Evolutionary conservation across 2,329 filamentous ascomycete genomes (phyloP), one percentile per base, ranked within the genome.

Genomic region (Byssoonygena ceratinophila): DNA sequence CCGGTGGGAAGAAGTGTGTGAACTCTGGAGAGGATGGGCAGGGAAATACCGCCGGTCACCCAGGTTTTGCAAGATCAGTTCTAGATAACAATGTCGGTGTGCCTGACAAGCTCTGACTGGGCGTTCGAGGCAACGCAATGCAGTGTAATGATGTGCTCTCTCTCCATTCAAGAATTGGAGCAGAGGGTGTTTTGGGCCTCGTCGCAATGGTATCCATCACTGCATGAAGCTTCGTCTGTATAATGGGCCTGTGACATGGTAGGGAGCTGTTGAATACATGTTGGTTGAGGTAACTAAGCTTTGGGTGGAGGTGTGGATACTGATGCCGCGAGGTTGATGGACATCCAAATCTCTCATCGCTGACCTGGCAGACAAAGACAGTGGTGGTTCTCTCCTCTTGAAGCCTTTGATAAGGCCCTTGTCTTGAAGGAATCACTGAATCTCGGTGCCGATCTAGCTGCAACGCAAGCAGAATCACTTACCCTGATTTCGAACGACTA

Each of bases 11-110:
- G n/a, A n/a, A n/a, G 39, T 14, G 36, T 5, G 14, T 18, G 40
- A 18, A 40, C 32, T 48, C 34, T 22, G 46, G 46, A 39, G n/a
- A 39, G 5, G 46, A 48, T 48, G 46, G 46, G 37, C 27, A 39
- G 46, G 16, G 18, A 41, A 46, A 23, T 46, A 2, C 43, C 43
- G 43, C 43, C 18, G 43, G 27, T 2, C 4, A 16, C 18, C 29
- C 31, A 29, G 44, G 29, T 29, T 29, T 22, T 25, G 32, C 7
- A 22, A 11, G 14, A 23, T 16, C 27, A 23, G 40, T 8, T 44
- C 14, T n/a, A 27, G 40, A 44, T 44, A 44, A 27, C 40, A 44
- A 5, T 44, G 14, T 48, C 22, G 46, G n/a, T 36, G 44, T 46
- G 44, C 18, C 16, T 34, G 44, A 44, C 41, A n/a, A n/a, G 44